phyloP scores from a whole-genome alignment of 805 yeast species.

The Saturnispora halmiae region DNA sequence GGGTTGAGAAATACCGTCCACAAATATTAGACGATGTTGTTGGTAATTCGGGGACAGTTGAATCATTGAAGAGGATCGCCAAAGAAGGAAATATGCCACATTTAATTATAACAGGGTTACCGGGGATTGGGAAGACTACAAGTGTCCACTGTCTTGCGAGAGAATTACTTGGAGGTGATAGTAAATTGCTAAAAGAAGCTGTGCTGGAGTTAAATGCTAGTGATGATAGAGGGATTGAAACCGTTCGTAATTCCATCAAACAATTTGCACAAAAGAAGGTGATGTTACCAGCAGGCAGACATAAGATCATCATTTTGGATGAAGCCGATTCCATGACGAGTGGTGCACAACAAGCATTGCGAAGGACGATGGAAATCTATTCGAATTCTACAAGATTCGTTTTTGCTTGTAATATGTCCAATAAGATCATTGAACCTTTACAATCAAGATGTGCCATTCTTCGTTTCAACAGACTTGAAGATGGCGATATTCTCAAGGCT shows the following conservation, averaged over 20 bases:
- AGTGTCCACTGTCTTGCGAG: slow-evolving; percentile 84
- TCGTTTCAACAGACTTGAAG: slow-evolving; percentile 71
- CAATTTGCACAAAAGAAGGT: slow-evolving; percentile 94
- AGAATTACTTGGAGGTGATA: slow-evolving; percentile 62
- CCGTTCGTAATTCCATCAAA: slow-evolving; percentile 87
- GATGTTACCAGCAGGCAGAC: slow-evolving; percentile 77
- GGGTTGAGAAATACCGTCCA: slow-evolving; percentile 97
- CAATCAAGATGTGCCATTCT: slow-evolving; percentile 95
- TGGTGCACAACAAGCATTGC: slow-evolving; percentile 90
- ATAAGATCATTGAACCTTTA: slow-evolving; percentile 91
- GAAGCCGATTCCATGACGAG: slow-evolving; percentile 98
- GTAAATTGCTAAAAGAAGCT: slow-evolving; percentile 45
- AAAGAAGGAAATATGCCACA: slow-evolving; percentile 96
- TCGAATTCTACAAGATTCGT: slow-evolving; percentile 96
- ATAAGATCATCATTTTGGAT: slow-evolving; percentile 86
- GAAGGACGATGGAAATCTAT: slow-evolving; percentile 92
- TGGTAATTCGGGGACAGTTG: slow-evolving; percentile 87
- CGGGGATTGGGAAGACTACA: slow-evolving; percentile 97
- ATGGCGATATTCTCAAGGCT: slow-evolving; percentile 75
- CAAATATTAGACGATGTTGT: slow-evolving; percentile 70
- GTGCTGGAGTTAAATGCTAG: slow-evolving; percentile 91
- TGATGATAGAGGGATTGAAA: slow-evolving; percentile 96
- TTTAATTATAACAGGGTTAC: slow-evolving; percentile 88
- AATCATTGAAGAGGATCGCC: slow-evolving; percentile 74
- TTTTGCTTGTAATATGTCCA: slow-evolving; percentile 94